Evolutionary conservation across 1,284 basidiomycete genomes (phyloP), one percentile per base, ranked within the genome.

Genomic region (Anthracocystis panici-leucophaei): DNA sequence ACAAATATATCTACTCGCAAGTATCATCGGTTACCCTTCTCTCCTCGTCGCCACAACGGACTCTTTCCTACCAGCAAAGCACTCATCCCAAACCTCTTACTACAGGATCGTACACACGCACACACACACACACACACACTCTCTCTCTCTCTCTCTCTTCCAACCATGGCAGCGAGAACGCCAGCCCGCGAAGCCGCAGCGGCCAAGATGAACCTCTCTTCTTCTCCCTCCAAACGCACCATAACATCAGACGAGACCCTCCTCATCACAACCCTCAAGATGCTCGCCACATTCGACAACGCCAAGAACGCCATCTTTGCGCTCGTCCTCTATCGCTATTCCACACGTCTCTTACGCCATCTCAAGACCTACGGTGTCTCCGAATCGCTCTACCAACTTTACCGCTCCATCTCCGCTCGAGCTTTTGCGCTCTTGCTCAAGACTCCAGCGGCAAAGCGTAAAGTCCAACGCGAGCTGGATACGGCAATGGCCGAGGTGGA

Each of bases 171-270:
- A 20, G 59, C 65, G n/a, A 52, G 70, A 42, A 73, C 60, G 12
- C 65, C 65, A 23, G 70, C 70, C 5, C 64, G 87, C 87, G 46
- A 91, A 91, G 80, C 87, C 8, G 74, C 65, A 16, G 68, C 68
- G 10, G 65, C 70, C 58, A 73, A 65, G 50, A 65, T 65, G 42
- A 38, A 25, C n/a, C 51, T 61, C 53, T 41, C 56, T 46, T n/a
- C 40, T 41, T 41, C 45, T 48, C 9, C 18, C 27, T 44, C 50
- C 12, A 53, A 41, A 18, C 46, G 46, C 35, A n/a, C 40, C 12
- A 16, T 49, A 11, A 14, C 54, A 1, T 16, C 51, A 11, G 66
- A 75, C 51, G 72, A 70, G 18, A 23, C 40, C 8, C 45, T 64
- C 20, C 21, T 64, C 25, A 33, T 75, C 53, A 54, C 73, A 5